A percentile compares a stretch with the other conserved stretches of the same genome.
These are phyloP conservation scores for Chlorella vulgaris DNA, from an alignment of 139 green algal species.

Conservation along the genomic window DNA sequence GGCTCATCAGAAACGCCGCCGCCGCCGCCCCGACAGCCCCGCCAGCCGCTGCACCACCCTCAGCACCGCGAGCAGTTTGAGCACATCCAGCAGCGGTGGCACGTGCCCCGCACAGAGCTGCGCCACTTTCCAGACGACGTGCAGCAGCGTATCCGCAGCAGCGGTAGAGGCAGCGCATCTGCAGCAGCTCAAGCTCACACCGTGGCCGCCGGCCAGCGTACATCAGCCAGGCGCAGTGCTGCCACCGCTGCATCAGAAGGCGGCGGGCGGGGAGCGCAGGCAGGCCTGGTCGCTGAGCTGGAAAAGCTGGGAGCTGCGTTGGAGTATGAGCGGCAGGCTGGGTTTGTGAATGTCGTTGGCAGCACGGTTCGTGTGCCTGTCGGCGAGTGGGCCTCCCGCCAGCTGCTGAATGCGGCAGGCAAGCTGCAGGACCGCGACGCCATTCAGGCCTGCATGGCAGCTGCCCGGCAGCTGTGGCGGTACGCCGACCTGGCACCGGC, in stretches of 20 bases:
- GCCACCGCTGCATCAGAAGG: not conserved
- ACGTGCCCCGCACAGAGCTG: not conserved
- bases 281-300: not conserved
- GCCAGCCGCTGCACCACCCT: not conserved
- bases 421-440: not conserved
- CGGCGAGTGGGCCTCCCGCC: not conserved
- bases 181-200: not conserved
- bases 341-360: not conserved
- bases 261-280: not conserved
- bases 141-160: slow-evolving; percentile 11
- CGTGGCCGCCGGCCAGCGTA: not conserved
- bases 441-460: not conserved
- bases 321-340: not conserved
- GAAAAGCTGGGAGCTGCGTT: not conserved
- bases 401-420: not conserved
- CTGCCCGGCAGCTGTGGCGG: not conserved
- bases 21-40: not conserved
- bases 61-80: not conserved
- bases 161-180: not conserved
- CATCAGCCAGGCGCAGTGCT: too few relatives aligned
- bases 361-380: not conserved
- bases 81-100: slow-evolving; percentile 2
- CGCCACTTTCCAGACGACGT: slow-evolving; percentile 8
- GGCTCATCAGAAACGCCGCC: not conserved
- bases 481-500: not conserved